Base-by-base conservation (phyloP, 768 basidiomycete species). In the Tricholoma sp. region DNA sequence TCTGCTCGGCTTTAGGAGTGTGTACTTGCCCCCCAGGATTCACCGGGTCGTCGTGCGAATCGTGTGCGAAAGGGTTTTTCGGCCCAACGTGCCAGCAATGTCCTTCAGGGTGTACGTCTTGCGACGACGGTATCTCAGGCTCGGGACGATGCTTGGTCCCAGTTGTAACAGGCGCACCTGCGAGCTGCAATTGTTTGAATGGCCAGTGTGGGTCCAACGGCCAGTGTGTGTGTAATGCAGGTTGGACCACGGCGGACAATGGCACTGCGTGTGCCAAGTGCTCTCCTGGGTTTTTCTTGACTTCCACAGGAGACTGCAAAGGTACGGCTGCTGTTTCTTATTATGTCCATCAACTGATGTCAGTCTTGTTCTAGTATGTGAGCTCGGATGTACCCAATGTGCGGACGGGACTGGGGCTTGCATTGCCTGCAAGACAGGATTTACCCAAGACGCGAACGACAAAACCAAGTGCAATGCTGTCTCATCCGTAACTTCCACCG, bases 221-320 rank as follows among this genome's bases (percentile, higher is more conserved):
- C 0, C 82, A 86, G 59, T 94, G 93, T 64, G 70, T 79, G 4
- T 95, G 93, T 67, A 85, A 86, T 62, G 67, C 83, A 0, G 93
- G 93, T 0, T 95, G 88, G 87, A 82, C 81, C 1, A 80, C 81
- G 0, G 84, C 79, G 1, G 72, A 74, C 49, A 86, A 90, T 62
- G 89, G 91, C 6, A 91, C 88, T 0, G 80, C 83, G 11, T 95
- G 92, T 67, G 83, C 88, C 10, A 76, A 82, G 53, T 95, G 93
- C 65, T 79, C 82, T 1, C 58, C 76, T 16, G 93, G 91, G 0
- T 94, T 90, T 71, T 95, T 90, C 76, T 74, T 83, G 43, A 77
- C 78, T 35, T 78, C 81, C 0, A 80, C 74, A 8, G 91, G 89
- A 5, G 85, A 87, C 63, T 94, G 92, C 67, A 75, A 85, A 78